Percentiles rank a stretch among this genome's conserved stretches.
These are phyloP conservation scores for Boletus patriciae DNA, from an alignment of 768 basidiomycete species.

Conservation along the genomic window DNA sequence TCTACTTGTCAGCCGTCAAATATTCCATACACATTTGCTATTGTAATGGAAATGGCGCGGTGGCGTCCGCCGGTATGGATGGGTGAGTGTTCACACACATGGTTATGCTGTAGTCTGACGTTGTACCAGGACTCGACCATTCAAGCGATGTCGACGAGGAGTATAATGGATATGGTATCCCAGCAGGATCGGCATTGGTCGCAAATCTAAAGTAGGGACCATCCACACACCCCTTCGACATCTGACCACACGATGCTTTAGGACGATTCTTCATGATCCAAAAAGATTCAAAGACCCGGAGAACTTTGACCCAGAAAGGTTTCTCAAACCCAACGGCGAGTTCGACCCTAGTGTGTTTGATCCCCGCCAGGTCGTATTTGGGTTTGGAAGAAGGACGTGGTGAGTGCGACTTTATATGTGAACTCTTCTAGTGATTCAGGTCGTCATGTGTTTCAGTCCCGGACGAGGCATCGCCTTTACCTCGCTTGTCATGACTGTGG, in stretches of 20 bases:
- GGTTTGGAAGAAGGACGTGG: conserved; percentile 9
- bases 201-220: conserved; percentile 3
- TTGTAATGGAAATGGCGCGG: conserved; percentile 6
- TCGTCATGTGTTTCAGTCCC: neutral
- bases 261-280: conserved; percentile 4
- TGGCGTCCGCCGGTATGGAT: conserved; percentile 11
- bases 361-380: conserved; percentile 5
- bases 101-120: neutral
- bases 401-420: neutral
- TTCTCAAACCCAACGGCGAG: neutral
- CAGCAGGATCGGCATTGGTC: conserved; percentile 2
- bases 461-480: conserved; percentile 5
- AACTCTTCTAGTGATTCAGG: neutral
- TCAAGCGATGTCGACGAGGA: conserved; percentile 1
- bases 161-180: conserved; percentile 4
- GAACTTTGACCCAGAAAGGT: neutral
- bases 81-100: neutral
- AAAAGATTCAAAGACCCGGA: neutral
- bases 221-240: no score
- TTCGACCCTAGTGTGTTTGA: conserved; percentile 3
- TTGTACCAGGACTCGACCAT: conserved; percentile 1
- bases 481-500: conserved; percentile 1
- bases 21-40: conserved; percentile 3
- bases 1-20: neutral
- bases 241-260: neutral